Evolutionary conservation across 2,329 filamentous ascomycete species (phyloP).

Genomic region (Fusarium continuum): DNA sequence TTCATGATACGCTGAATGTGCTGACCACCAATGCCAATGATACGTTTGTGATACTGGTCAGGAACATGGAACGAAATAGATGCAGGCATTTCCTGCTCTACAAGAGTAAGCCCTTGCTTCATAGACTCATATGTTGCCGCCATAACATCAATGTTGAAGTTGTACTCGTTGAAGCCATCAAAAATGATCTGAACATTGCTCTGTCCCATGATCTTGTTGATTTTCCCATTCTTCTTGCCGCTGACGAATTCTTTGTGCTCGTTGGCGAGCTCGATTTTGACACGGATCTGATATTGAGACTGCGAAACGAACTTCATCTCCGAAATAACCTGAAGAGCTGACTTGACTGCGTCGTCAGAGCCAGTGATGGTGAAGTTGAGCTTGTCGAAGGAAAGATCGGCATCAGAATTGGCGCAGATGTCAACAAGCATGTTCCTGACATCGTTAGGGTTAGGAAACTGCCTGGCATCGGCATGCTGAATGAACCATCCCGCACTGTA

Average conservation of each 20-base stretch:
- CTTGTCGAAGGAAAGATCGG: conserved; percentile 94
- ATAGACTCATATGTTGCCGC: conserved; percentile 92
- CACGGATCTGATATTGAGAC: conserved; percentile 89
- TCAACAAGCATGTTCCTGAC: conserved; percentile 92
- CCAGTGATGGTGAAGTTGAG: conserved; percentile 93
- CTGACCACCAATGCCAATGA: conserved; percentile 97
- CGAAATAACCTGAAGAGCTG: conserved; percentile 92
- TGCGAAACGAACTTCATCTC: conserved; percentile 89
- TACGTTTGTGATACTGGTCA: conserved; percentile 98
- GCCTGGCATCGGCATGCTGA: conserved; percentile 74
- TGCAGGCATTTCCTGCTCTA: conserved; percentile 98
- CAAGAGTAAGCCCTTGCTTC: conserved; percentile 89
- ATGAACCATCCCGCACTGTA: conserved; percentile 98
- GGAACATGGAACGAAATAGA: conserved; percentile 99
- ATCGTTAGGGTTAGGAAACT: conserved; percentile 72
- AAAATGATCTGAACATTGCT: conserved; percentile 99
- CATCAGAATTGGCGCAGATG: conserved; percentile 95
- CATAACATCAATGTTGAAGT: conserved; percentile 99
- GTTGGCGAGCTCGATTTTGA: conserved; percentile 98
- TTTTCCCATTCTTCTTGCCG: conserved; percentile 99
- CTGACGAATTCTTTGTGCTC: conserved; percentile 99
- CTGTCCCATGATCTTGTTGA: conserved; percentile 99
- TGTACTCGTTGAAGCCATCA: conserved; percentile 99
- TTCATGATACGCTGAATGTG: conserved; percentile 99
- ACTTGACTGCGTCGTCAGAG: conserved; percentile 95